phyloP scores from a whole-genome alignment of 1,284 basidiomycete genomes.

The Heliocybe sulcata region DNA sequence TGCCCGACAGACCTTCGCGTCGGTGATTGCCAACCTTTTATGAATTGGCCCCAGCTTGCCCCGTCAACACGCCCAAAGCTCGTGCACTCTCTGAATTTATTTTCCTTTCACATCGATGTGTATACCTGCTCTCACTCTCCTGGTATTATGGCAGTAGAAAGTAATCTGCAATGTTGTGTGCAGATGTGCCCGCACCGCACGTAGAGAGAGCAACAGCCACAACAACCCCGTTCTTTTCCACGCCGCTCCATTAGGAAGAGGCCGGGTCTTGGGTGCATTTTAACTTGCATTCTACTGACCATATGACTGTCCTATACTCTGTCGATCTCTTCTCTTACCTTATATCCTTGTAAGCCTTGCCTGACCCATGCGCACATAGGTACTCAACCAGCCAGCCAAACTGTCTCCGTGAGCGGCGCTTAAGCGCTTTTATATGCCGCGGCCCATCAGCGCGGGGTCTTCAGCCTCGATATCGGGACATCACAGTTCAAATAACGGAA shows the following conservation, averaged over 20 bases:
- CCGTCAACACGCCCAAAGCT: slow-evolving; percentile 18
- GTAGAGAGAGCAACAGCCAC: neutral
- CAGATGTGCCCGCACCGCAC: neutral
- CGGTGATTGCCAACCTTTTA: slow-evolving; percentile 27
- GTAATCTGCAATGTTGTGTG: neutral
- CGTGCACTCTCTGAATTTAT: slow-evolving; percentile 19
- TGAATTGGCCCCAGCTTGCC: slow-evolving; percentile 10
- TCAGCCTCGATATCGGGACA: neutral
- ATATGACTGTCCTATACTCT: no score
- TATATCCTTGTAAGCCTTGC: no score
- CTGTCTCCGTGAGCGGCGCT: neutral
- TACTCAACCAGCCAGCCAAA: neutral
- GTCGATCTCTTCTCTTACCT: no score
- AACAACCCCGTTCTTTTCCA: neutral
- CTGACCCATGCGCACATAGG: no score
- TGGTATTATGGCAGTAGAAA: neutral
- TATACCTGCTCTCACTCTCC: neutral
- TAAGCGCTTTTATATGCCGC: neutral
- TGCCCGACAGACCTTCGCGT: slow-evolving; percentile 41
- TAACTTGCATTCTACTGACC: no score
- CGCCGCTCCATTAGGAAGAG: neutral
- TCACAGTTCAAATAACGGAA: neutral
- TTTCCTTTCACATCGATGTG: no score
- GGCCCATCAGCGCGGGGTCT: no score
- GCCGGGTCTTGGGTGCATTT: no score